Base-by-base conservation (phyloP, 176 grass and related monocot species). In the Triticum turgidum region DNA sequence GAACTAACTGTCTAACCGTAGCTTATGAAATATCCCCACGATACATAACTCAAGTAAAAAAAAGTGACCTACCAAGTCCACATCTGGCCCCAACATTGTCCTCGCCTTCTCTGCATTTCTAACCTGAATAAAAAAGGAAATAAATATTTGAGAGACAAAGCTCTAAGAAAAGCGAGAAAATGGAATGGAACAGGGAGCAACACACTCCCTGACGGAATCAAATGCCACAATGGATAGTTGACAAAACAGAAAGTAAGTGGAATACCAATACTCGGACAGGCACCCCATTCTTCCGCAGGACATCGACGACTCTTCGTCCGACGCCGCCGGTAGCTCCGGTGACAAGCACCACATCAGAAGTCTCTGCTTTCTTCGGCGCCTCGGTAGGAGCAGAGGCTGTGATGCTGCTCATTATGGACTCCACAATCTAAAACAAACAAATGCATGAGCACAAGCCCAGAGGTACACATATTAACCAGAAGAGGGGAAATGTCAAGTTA, bases 41-140 rank as follows among this genome's bases (percentile, higher is more conserved):
- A 81, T 33, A 29, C 68, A 61, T 61, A 86, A 58, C 47, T 52
- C 6, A 67, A 73, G 32, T 61, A 75, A 88, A 86, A 78, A 78
- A 27, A 83, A 64, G 64, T 78, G 76, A 47, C 84, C 69, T 91
- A 96, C 93, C 96, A 98, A 91, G 73, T 94, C 77, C 61, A 96
- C 85, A 75, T 96, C 88, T 1, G 87, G 82, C 41, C 96, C 93
- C 82, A 98, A 81, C 96, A 98, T 98, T 56, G 67, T 88, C 83
- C 92, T 96, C 25, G 92, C 96, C 87, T 98, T 98, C 73, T 94
- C 93, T 88, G 89, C 77, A 83, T 98, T 98, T 88, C 92, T 94
- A 87, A 86, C 92, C 96, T 96, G 89, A 75, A 87, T 58, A 74
- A 22, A 69, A 80, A 59, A 59, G 9, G 25, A 59, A 83, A 87